Conservation (phyloP, 1,284 basidiomycete genomes). For the Phellinidium pouzarii region DNA sequence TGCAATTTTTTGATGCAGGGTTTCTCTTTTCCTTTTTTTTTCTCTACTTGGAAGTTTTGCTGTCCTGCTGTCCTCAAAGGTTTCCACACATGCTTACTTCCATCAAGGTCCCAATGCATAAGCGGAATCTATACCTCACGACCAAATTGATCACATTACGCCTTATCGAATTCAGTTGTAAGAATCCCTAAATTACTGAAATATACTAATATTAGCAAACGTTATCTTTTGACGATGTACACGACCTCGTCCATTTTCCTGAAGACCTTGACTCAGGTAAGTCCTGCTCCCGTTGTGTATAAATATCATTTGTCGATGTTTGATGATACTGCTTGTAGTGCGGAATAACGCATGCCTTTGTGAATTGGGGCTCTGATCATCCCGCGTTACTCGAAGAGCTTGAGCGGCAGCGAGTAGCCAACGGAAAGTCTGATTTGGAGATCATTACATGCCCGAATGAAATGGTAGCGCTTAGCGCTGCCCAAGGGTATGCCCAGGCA, state of each 20-base stretch:
- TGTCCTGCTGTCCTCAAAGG: too few relatives aligned
- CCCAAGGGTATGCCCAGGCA: constrained; percentile 63
- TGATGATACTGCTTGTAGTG: constrained; percentile 6
- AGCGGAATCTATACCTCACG: background rate
- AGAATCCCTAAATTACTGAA: background rate
- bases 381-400: constrained; percentile 65
- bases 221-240: constrained; percentile 29
- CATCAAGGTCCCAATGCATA: background rate
- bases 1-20: constrained; percentile 2
- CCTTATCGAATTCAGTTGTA: too few relatives aligned
- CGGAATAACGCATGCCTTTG: constrained; percentile 64
- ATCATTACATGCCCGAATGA: constrained; percentile 68
- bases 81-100: background rate
- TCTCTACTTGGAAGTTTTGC: too few relatives aligned
- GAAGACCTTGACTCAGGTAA: constrained; percentile 44
- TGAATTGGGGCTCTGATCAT: constrained; percentile 72
- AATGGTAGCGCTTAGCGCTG: constrained; percentile 66
- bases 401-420: constrained; percentile 41
- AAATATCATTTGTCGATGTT: background rate
- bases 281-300: background rate
- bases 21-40: background rate
- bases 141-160: background rate
- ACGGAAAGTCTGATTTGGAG: constrained; percentile 35
- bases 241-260: constrained; percentile 57
- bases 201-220: background rate